phyloP scores from a whole-genome alignment of 2,329 filamentous ascomycete species.

The Phaeosphaeria sp. region DNA sequence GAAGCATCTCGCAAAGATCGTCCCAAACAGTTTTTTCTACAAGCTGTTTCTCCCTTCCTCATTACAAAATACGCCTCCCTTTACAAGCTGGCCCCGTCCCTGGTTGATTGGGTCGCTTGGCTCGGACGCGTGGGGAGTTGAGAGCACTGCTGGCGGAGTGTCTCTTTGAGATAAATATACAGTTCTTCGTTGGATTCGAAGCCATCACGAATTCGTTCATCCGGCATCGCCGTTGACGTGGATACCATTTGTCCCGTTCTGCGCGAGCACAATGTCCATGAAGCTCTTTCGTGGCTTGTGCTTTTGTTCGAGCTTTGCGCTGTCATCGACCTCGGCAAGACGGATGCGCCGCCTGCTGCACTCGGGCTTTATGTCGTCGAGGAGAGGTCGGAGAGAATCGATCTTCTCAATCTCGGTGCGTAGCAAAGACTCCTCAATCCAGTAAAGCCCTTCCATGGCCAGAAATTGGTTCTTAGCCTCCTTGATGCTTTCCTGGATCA shows the following conservation, averaged over 20 bases:
- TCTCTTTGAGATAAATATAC: slow-evolving; percentile 10
- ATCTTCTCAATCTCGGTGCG: slow-evolving; percentile 39
- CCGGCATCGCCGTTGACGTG: slow-evolving; percentile 31
- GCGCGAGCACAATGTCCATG: slow-evolving; percentile 42
- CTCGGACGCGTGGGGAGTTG: slow-evolving; percentile 1
- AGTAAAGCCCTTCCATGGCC: slow-evolving; percentile 48
- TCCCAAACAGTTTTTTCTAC: not conserved
- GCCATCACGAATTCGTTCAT: slow-evolving; percentile 17
- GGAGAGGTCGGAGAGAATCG: slow-evolving; percentile 34
- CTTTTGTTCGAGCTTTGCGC: slow-evolving; percentile 31
- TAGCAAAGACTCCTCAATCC: slow-evolving; percentile 42
- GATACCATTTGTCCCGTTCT: slow-evolving; percentile 30
- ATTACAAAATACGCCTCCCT: not conserved
- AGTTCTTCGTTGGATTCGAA: slow-evolving; percentile 5
- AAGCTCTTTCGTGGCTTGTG: slow-evolving; percentile 45
- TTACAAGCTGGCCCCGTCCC: not conserved
- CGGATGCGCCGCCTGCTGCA: slow-evolving; percentile 35
- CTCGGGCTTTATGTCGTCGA: slow-evolving; percentile 37
- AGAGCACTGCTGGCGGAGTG: slow-evolving; percentile 8
- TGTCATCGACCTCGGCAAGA: slow-evolving; percentile 23
- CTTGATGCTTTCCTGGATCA: slow-evolving; percentile 45
- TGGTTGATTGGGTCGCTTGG: not conserved
- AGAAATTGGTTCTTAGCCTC: slow-evolving; percentile 47
- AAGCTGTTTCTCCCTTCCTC: not conserved
- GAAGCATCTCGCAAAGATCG: slow-evolving; percentile 5